Percentiles rank a stretch among this genome's conserved stretches.
Conservation (phyloP, 2,329 filamentous ascomycete species). For the Mycosphaerella sp. region DNA sequence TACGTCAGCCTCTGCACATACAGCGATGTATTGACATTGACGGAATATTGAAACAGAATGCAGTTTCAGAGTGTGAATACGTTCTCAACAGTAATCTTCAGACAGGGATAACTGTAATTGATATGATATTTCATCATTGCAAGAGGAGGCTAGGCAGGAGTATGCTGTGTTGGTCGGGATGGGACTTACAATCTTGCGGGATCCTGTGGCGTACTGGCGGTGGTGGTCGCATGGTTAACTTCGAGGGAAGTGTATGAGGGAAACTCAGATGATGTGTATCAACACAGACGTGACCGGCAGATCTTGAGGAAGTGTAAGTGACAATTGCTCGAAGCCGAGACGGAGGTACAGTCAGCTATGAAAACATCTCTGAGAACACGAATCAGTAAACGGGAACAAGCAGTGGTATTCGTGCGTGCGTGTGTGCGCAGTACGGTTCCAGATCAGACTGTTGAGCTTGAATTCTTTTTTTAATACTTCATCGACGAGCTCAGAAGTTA, state of each 20-base stretch:
- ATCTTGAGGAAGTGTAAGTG: background rate
- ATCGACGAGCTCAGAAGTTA: slow-evolving; percentile 37
- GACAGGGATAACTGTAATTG: slow-evolving; percentile 88
- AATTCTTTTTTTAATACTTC: slow-evolving; percentile 34
- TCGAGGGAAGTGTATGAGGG: background rate
- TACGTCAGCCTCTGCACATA: too few relatives aligned
- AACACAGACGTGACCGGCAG: background rate
- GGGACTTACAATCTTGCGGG: slow-evolving; percentile 1
- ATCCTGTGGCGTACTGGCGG: background rate
- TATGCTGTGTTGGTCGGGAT: background rate
- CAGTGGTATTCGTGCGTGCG: background rate
- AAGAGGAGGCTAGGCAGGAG: slow-evolving; percentile 16
- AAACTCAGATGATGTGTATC: background rate
- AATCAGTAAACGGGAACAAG: background rate
- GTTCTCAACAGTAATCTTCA: slow-evolving; percentile 87
- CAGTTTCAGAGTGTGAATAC: slow-evolving; percentile 69
- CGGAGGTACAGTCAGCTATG: background rate
- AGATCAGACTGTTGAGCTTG: slow-evolving; percentile 53
- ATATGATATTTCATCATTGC: slow-evolving; percentile 66
- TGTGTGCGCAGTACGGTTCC: background rate
- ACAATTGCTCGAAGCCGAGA: background rate
- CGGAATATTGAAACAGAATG: background rate
- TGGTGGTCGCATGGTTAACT: background rate
- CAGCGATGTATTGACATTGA: too few relatives aligned
- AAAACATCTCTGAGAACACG: background rate